These are phyloP conservation scores for Scheffersomyces amazonensis DNA, from an alignment of 805 yeast genomes.

Conservation along the genomic window DNA sequence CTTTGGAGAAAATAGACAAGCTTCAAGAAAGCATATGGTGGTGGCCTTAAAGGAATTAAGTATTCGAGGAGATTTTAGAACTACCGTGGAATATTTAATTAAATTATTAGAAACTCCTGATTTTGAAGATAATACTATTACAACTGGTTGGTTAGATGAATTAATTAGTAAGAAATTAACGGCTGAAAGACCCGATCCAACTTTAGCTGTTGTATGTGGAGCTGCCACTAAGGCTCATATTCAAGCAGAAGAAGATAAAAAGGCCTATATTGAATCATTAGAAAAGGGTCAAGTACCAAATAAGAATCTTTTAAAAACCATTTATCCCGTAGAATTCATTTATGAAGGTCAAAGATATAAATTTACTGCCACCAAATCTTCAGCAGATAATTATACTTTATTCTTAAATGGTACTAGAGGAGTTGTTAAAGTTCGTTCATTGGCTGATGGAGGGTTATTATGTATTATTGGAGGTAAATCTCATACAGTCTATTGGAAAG, in stretches of 20 bases:
- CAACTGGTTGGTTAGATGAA: slow-evolving; percentile 99
- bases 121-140: slow-evolving; percentile 92
- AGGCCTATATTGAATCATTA: slow-evolving; percentile 69
- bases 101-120: slow-evolving; percentile 94
- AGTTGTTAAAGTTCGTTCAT: slow-evolving; percentile 81
- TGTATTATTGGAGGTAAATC: slow-evolving; percentile 88
- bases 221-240: slow-evolving; percentile 95
- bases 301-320: slow-evolving; percentile 74
- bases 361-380: slow-evolving; percentile 93
- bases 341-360: slow-evolving; percentile 92
- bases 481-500: slow-evolving; percentile 96
- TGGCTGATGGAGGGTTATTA: slow-evolving; percentile 93
- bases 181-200: slow-evolving; percentile 94
- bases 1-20: slow-evolving; percentile 97
- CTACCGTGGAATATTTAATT: slow-evolving; percentile 95
- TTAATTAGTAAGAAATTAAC: slow-evolving; percentile 90
- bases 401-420: slow-evolving; percentile 92
- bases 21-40: slow-evolving; percentile 98
- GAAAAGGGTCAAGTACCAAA: slow-evolving; percentile 96
- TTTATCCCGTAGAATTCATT: slow-evolving; percentile 91
- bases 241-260: slow-evolving; percentile 65
- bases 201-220: slow-evolving; percentile 91
- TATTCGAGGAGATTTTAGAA: slow-evolving; percentile 97
- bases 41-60: slow-evolving; percentile 95
- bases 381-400: slow-evolving; percentile 78